Evolutionary conservation across 345 rosid species (phyloP).

Genomic region (Fremontodendron californicum): DNA sequence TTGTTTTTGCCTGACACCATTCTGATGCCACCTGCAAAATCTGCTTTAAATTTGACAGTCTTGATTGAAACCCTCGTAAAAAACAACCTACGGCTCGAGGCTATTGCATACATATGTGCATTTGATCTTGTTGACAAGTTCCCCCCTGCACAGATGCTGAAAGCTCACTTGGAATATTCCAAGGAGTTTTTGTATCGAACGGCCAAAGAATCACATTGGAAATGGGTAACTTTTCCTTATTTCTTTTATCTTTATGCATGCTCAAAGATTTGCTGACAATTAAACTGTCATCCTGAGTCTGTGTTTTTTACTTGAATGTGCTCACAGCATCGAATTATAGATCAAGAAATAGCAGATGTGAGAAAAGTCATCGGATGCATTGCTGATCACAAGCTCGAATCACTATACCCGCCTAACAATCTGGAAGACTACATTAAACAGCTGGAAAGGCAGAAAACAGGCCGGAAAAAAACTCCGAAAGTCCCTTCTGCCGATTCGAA

Average conservation of each 20-base stretch:
- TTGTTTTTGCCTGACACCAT: background rate
- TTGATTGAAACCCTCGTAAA: conserved; percentile 5
- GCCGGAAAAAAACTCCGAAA: background rate
- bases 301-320: background rate
- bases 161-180: conserved; percentile 14
- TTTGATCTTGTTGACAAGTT: conserved; percentile 31
- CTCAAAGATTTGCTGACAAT: background rate
- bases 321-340: conserved; percentile 24
- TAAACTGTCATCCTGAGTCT: background rate
- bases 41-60: conserved; percentile 9
- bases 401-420: background rate
- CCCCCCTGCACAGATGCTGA: conserved; percentile 27
- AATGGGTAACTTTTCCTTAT: background rate
- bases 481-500: background rate
- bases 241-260: background rate
- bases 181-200: background rate
- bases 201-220: conserved; percentile 13
- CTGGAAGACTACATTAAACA: conserved; percentile 6
- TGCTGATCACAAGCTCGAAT: conserved; percentile 21
- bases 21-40: conserved; percentile 5
- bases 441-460: conserved; percentile 18
- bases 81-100: conserved; percentile 16
- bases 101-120: conserved; percentile 31
- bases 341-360: conserved; percentile 12
- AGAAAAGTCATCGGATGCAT: conserved; percentile 27